Evolutionary conservation across 108 stramenopile genomes (phyloP).

Genomic region (Cyclostephanos tholiformis): DNA sequence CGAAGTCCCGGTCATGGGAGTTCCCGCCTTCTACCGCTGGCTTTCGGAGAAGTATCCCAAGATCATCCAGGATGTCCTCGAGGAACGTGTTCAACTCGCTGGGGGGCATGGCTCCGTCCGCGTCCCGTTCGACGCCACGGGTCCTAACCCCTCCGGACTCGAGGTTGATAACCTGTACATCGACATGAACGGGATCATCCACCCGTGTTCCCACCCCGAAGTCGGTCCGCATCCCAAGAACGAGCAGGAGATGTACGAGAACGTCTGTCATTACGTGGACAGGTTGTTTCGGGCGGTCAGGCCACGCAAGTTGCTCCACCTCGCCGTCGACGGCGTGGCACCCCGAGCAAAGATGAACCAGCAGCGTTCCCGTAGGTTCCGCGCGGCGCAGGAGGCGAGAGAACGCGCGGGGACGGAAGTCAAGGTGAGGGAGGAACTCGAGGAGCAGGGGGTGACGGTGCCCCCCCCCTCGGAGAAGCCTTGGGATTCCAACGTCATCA

Average conservation of each 20-base stretch:
- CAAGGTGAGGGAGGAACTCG: constrained; percentile 77
- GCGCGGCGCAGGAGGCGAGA: constrained; percentile 94
- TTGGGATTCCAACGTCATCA: constrained; percentile 99
- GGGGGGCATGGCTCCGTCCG: constrained; percentile 58
- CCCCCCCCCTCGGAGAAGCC: constrained; percentile 74
- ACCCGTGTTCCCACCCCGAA: constrained; percentile 98
- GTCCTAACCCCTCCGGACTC: constrained; percentile 88
- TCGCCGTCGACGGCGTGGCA: constrained; percentile 97
- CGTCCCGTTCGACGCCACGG: constrained; percentile 83
- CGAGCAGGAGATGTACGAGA: constrained; percentile 98
- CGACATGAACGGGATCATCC: constrained; percentile 99
- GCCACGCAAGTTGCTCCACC: constrained; percentile 87
- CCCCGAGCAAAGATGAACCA: constrained; percentile 99
- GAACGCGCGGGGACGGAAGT: constrained; percentile 88
- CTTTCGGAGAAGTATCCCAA: constrained; percentile 98
- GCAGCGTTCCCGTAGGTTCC: constrained; percentile 93
- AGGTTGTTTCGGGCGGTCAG: constrained; percentile 81
- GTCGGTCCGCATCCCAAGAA: constrained; percentile 85
- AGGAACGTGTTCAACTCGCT: constrained; percentile 86
- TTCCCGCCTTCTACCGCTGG: constrained; percentile 99
- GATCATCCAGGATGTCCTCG: constrained; percentile 90
- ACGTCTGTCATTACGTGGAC: constrained; percentile 92
- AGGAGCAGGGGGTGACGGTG: constrained; percentile 64
- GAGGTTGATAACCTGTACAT: constrained; percentile 97
- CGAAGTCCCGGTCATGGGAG: constrained; percentile 76